These are phyloP conservation scores for Irpex sp. DNA, from an alignment of 1,284 basidiomycete genomes.

Conservation along the genomic window DNA sequence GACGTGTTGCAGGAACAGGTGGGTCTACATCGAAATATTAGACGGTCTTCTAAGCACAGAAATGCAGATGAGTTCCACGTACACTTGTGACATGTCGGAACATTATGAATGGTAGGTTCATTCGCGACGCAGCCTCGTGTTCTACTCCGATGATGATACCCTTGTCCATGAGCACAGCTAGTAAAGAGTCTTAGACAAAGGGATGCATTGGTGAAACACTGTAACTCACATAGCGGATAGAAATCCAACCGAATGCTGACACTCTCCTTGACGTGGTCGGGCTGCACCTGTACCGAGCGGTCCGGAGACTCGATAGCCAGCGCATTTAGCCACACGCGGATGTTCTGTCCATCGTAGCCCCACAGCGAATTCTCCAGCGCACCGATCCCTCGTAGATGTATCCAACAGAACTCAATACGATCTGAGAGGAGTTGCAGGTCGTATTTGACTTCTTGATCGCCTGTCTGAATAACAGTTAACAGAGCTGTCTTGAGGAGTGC, in stretches of 20 bases:
- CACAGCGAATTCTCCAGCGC: constrained; percentile 95
- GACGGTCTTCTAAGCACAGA: not conserved
- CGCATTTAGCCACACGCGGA: constrained; percentile 95
- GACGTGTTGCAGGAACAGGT: constrained; percentile 93
- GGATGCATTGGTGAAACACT: too few relatives aligned
- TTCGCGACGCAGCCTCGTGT: constrained; percentile 76
- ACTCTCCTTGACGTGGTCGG: constrained; percentile 84
- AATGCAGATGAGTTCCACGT: constrained; percentile 25
- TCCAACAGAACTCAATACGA: constrained; percentile 98
- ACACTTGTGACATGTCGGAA: constrained; percentile 92
- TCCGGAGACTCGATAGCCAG: constrained; percentile 75
- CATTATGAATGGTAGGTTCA: constrained; percentile 85
- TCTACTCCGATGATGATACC: constrained; percentile 98
- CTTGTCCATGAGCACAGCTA: constrained; percentile 97
- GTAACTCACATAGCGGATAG: constrained; percentile 86
- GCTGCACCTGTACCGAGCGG: constrained; percentile 33
- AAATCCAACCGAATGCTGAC: constrained; percentile 90
- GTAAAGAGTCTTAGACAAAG: not conserved
- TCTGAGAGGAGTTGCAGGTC: constrained; percentile 98
- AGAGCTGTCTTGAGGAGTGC: not conserved
- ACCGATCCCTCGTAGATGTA: constrained; percentile 89
- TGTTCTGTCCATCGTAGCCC: constrained; percentile 91
- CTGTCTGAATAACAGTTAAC: constrained; percentile 45
- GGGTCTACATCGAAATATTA: constrained; percentile 52
- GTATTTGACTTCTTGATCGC: constrained; percentile 89